Evolutionary conservation across 2,329 filamentous ascomycete species (phyloP).

Genomic region (Botrytis tulipae): DNA sequence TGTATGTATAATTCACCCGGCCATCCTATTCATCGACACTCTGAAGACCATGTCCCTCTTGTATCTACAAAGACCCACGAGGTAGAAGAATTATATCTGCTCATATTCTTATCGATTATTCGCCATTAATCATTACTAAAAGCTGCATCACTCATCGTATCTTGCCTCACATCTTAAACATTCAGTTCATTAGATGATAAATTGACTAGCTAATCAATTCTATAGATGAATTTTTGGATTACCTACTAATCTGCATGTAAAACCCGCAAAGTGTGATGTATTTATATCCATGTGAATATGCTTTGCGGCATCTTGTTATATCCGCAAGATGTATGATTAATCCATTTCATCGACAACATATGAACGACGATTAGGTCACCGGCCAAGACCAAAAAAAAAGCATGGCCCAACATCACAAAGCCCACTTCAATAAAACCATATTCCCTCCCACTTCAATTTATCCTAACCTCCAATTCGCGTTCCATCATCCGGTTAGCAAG

Average conservation of each 20-base stretch:
- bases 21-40: too few relatives aligned
- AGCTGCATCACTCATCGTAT: background rate
- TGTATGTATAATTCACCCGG: too few relatives aligned
- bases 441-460: background rate
- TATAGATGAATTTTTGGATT: background rate
- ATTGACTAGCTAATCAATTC: background rate
- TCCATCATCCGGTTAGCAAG: background rate
- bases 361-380: background rate
- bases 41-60: background rate
- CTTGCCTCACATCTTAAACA: background rate
- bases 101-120: background rate
- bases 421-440: background rate
- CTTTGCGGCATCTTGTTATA: background rate
- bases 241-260: background rate
- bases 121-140: rapidly evolving
- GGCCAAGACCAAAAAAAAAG: background rate
- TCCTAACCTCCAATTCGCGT: background rate
- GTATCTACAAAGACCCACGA: background rate
- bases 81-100: background rate
- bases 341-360: background rate
- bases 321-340: background rate
- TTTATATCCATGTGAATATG: background rate
- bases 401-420: background rate
- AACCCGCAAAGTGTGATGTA: background rate
- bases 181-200: background rate